Evolutionary conservation across 768 basidiomycete species (phyloP), one percentile per base, ranked within the genome.

Genomic region (Boletus vermiculosoides): DNA sequence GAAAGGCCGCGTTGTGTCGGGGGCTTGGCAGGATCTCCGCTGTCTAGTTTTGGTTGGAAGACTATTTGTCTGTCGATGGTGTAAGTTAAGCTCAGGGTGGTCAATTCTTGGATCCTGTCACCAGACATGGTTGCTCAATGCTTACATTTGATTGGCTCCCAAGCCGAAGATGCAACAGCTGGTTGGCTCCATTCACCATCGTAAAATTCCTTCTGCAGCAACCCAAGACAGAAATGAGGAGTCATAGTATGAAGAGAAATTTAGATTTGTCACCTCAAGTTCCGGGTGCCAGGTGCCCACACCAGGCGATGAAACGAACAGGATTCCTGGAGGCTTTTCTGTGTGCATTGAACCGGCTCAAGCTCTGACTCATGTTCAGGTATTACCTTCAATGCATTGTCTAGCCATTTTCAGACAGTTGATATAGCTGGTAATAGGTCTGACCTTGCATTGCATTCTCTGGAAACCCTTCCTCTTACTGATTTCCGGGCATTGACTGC

Each of bases 1-100:
- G 46, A 57, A 69, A 70, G 63, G 41, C 67, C 65, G 65, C 67
- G 56, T 64, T 62, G 45, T 57, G 53, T 57, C 58, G 46, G 59
- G 56, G 46, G 57, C 37, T 40, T 49, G 53, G 52, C 20, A 41
- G 31, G 63, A 65, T 69, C 64, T 66, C 63, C 66, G 63, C 66
- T 53, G 48, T 58, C 66, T 66, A 45, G 48, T 68, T 66, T 55
- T 53, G 60, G 58, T 52, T 49, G 62, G 20, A 12, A 44, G 33
- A 52, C 46, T 62, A 8, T 56, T 52, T 52, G 65, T 55, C 55
- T 54, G 52, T 61, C 41, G 45, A 18, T 16, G 52, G 53, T 33
- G 58, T 45, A 41, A 20, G 47, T 45, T 31, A 55, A 47, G 56
- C 55, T 57, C 57, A 67, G 59, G 51, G 62, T 64, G 42, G 36